Conservation (phyloP, 225 moss, liverwort and hornwort species). For the Asterella californica region DNA sequence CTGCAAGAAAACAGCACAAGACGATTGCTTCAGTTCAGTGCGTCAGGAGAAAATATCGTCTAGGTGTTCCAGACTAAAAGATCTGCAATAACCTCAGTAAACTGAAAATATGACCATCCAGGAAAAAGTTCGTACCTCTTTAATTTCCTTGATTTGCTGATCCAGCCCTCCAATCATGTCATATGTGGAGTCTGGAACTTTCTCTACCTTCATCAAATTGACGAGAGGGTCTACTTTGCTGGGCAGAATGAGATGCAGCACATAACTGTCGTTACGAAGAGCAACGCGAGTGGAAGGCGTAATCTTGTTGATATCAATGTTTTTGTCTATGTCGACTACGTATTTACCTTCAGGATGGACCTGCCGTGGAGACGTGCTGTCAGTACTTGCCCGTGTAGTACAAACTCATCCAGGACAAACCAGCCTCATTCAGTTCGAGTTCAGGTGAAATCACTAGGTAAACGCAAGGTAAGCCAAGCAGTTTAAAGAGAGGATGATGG, state of each 20-base stretch:
- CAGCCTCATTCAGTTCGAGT: no score
- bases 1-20: slow-evolving; percentile 30
- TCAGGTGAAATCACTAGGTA: not conserved
- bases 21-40: not conserved
- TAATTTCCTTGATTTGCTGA: slow-evolving; percentile 97
- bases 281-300: slow-evolving; percentile 94
- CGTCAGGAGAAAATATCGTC: not conserved
- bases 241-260: slow-evolving; percentile 87
- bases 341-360: slow-evolving; percentile 99
- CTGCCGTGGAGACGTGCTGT: slow-evolving; percentile 33
- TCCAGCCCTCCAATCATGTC: slow-evolving; percentile 99
- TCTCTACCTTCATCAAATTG: slow-evolving; percentile 99
- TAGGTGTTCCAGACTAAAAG: not conserved
- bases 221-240: slow-evolving; percentile 98
- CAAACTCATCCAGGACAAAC: not conserved
- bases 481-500: not conserved
- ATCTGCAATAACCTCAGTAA: not conserved
- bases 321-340: slow-evolving; percentile 97
- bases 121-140: slow-evolving; percentile 52
- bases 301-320: slow-evolving; percentile 94
- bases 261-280: slow-evolving; percentile 98
- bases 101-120: not conserved
- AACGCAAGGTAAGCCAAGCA: not conserved
- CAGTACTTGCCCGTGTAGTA: not conserved
- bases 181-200: slow-evolving; percentile 96